Conservation (phyloP, 2,329 filamentous ascomycete genomes). For the Cladosporium sp. region DNA sequence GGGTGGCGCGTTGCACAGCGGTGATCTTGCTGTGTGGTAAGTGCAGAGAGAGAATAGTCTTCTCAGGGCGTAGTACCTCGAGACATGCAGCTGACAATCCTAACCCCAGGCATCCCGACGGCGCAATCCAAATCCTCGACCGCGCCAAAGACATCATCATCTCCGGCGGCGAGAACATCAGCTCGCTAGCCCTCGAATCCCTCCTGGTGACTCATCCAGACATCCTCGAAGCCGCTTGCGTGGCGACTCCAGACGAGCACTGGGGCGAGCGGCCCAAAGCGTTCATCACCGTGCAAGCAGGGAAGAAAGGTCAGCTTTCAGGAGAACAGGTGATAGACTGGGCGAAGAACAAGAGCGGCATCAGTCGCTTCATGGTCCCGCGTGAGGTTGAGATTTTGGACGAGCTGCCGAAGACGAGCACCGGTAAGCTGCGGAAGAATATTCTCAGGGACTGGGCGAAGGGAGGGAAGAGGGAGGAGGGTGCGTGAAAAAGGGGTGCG, state of each 20-base stretch:
- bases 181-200: slow-evolving; percentile 83
- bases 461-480: slow-evolving; percentile 37
- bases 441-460: slow-evolving; percentile 82
- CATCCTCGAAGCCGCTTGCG: slow-evolving; percentile 86
- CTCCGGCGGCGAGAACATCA: slow-evolving; percentile 95
- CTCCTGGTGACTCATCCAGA: slow-evolving; percentile 85
- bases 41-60: too few species aligned
- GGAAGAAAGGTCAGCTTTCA: slow-evolving; percentile 47
- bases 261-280: slow-evolving; percentile 98
- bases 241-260: slow-evolving; percentile 79
- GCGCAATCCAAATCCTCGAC: slow-evolving; percentile 86
- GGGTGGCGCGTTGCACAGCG: slow-evolving; percentile 81
- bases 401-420: slow-evolving; percentile 94
- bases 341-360: slow-evolving; percentile 74
- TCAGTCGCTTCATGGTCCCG: slow-evolving; percentile 86
- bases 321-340: slow-evolving; percentile 74
- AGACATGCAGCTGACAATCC: too few species aligned
- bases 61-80: too few species aligned
- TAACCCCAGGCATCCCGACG: slow-evolving; percentile 62
- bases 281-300: slow-evolving; percentile 75
- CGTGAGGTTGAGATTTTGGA: slow-evolving; percentile 70
- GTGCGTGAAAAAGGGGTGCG: background rate
- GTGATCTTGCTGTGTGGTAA: slow-evolving; percentile 82
- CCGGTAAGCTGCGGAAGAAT: slow-evolving; percentile 96
- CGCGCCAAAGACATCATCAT: slow-evolving; percentile 98